A percentile compares a stretch with the other conserved stretches of the same genome.
These are phyloP conservation scores for Trametes cinnabarina DNA, from an alignment of 768 basidiomycete genomes.

Conservation along the genomic window DNA sequence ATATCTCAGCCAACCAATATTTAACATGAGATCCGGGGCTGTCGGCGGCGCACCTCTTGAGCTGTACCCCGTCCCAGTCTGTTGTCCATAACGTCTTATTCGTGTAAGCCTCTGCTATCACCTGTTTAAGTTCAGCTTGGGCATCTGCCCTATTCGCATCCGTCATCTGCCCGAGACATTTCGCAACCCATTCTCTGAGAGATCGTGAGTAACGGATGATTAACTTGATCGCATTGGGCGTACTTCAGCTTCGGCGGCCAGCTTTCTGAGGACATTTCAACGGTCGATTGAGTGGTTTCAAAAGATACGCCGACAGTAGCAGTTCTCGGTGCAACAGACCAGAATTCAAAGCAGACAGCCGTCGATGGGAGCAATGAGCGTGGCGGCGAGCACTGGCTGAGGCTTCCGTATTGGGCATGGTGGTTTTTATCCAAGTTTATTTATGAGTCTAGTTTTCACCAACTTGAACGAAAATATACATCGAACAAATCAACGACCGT, in stretches of 20 bases:
- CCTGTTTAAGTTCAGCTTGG: slow-evolving; percentile 91
- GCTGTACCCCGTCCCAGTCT: slow-evolving; percentile 86
- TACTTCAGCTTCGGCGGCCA: slow-evolving; percentile 83
- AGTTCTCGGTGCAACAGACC: not conserved
- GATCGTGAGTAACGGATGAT: slow-evolving; percentile 9
- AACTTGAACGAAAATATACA: too few species aligned
- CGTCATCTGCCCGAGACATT: slow-evolving; percentile 88
- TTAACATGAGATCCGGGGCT: not conserved
- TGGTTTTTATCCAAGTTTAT: not conserved
- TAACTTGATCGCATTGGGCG: slow-evolving; percentile 20
- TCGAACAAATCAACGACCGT: too few species aligned
- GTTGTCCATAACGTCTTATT: slow-evolving; percentile 87
- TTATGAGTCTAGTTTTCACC: not conserved
- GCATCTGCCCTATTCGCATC: slow-evolving; percentile 84
- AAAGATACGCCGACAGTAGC: not conserved
- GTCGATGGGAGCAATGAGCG: not conserved
- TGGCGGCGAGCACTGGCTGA: not conserved
- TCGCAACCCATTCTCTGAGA: slow-evolving; percentile 89
- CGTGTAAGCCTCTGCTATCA: slow-evolving; percentile 91
- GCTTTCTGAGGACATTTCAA: slow-evolving; percentile 67
- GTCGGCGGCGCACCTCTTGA: slow-evolving; percentile 64
- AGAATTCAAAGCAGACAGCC: not conserved
- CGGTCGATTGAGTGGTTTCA: not conserved
- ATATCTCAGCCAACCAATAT: slow-evolving; percentile 5
- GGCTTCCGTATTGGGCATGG: not conserved